Conservation (phyloP, 2,329 filamentous ascomycete species). For the Dryadomyces quercivorus region DNA sequence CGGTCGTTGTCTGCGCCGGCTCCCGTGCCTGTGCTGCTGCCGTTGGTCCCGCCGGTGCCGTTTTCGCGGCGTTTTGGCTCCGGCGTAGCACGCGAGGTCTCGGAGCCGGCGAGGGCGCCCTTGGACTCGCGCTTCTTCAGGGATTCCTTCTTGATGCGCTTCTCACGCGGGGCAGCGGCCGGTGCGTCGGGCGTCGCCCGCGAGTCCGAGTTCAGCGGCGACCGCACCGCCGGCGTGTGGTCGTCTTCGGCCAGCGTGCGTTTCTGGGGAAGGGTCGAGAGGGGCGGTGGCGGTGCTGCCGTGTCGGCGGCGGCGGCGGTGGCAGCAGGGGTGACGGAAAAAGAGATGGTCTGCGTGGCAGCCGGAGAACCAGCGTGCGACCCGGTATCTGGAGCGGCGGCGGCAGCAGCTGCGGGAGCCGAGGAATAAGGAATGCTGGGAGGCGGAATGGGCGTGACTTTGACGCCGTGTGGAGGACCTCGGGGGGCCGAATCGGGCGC, state of each 20-base stretch:
- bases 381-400: not conserved
- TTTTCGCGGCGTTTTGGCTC: conserved; percentile 37
- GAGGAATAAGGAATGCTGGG: conserved; percentile 8
- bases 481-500: not conserved
- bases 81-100: conserved; percentile 38
- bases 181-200: conserved; percentile 12
- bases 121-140: conserved; percentile 59
- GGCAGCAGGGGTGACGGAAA: not conserved
- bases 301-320: not conserved
- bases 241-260: conserved; percentile 51
- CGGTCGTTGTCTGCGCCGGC: conserved; percentile 23
- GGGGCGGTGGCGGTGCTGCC: not conserved
- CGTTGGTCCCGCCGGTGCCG: not conserved
- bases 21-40: not conserved
- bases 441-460: conserved; percentile 12
- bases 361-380: conserved; percentile 9
- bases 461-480: conserved; percentile 4
- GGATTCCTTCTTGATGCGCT: conserved; percentile 51
- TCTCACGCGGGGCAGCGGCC: conserved; percentile 30
- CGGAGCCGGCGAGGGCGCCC: conserved; percentile 24
- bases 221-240: conserved; percentile 58
- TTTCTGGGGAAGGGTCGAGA: conserved; percentile 47
- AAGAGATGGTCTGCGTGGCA: not conserved
- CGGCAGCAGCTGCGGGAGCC: not conserved
- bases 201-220: conserved; percentile 57